A percentile compares a stretch with the other conserved stretches of the same genome.
Evolutionary conservation across 306 rosid genomes (phyloP).

Genomic region (Vigna radiata): DNA sequence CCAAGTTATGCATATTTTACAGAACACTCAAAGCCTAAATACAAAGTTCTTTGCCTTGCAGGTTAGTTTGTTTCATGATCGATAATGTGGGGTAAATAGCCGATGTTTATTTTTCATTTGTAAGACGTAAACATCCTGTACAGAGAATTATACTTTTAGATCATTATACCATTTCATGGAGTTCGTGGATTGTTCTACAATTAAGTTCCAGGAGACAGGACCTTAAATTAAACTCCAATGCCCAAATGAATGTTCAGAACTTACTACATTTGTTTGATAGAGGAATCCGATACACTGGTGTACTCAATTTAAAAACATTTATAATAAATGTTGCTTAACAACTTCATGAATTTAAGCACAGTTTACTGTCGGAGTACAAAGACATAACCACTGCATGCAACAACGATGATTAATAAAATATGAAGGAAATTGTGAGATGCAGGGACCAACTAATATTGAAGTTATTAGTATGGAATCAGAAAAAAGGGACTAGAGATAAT

Average conservation of each 20-base stretch:
- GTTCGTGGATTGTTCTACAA: not conserved
- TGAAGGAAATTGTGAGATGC: not conserved
- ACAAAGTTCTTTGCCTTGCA: conserved; percentile 95
- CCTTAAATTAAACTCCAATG: not conserved
- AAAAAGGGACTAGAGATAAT: too few species aligned
- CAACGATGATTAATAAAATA: not conserved
- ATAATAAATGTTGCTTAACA: not conserved
- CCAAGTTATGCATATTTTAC: conserved; percentile 96
- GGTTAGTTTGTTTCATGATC: conserved; percentile 55
- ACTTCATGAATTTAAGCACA: not conserved
- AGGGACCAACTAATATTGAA: not conserved
- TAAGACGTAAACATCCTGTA: not conserved
- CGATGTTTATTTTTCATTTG: not conserved
- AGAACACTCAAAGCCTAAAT: conserved; percentile 75
- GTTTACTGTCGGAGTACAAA: not conserved
- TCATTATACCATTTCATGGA: not conserved
- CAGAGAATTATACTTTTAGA: not conserved
- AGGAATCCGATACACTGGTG: not conserved
- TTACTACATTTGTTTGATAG: not conserved
- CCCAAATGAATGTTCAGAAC: not conserved
- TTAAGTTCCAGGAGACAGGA: not conserved
- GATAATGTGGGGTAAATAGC: not conserved
- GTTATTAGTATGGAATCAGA: not conserved
- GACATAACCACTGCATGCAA: not conserved
- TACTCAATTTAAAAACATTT: not conserved